Evolutionary conservation across 2,329 filamentous ascomycete genomes (phyloP).

Genomic region (Calonectria naviculata): DNA sequence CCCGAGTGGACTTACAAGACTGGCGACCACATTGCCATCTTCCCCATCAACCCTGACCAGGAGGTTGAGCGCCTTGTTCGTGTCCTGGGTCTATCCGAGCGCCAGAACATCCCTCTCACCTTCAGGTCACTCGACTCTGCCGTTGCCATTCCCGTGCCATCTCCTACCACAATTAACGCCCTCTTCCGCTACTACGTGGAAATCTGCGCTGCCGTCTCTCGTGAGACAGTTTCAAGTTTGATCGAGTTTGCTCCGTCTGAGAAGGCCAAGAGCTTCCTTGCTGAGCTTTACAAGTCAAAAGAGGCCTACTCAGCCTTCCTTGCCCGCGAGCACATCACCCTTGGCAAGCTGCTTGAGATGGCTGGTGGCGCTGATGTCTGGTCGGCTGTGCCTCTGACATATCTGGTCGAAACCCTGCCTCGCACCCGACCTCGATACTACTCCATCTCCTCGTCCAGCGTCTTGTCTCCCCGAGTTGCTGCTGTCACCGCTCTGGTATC

Average conservation of each 20-base stretch:
- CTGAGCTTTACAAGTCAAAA: constrained; percentile 17
- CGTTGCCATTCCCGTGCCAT: constrained; percentile 41
- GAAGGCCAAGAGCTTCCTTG: constrained; percentile 12
- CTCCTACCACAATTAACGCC: constrained; percentile 48
- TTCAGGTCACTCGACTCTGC: constrained; percentile 29
- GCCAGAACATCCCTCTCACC: constrained; percentile 31
- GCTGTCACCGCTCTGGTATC: constrained; percentile 14
- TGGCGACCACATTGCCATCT: constrained; percentile 50
- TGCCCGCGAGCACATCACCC: constrained; percentile 16
- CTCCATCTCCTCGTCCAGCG: constrained; percentile 66
- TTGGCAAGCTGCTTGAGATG: constrained; percentile 19
- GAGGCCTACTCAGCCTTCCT: constrained; percentile 18
- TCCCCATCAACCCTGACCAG: constrained; percentile 46
- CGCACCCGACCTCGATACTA: constrained; percentile 64
- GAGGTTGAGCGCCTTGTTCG: constrained; percentile 43
- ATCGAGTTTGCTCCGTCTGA: constrained; percentile 61
- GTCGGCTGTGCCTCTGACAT: constrained; percentile 12
- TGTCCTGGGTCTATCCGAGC: constrained; percentile 37
- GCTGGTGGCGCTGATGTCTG: constrained; percentile 8
- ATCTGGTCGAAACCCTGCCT: constrained; percentile 19
- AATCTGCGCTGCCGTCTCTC: constrained; percentile 44
- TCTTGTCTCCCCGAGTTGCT: constrained; percentile 26
- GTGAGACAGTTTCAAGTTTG: constrained; percentile 63
- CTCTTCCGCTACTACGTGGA: constrained; percentile 57
- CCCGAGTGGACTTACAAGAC: constrained; percentile 44